Evolutionary conservation across 208 protist genomes (phyloP), one percentile per base, ranked within the genome.

Genomic region (Wallacemonas rigidus): DNA sequence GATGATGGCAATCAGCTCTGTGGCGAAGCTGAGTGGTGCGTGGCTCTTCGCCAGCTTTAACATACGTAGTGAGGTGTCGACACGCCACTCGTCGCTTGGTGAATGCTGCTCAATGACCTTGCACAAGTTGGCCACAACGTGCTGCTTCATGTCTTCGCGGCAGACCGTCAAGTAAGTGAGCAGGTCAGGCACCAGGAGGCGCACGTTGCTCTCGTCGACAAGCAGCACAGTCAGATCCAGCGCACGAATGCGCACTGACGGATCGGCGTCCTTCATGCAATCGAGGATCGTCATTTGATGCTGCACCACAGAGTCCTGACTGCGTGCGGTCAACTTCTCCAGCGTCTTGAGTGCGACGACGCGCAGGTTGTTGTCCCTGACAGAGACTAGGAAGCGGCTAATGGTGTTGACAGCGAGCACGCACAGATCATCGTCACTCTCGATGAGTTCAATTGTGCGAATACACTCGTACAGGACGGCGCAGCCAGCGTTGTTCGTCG

Each of bases 391-490:
- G 75, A 99, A 99, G 63, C 98, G 91, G 57, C 98, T 97, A n/a
- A 99, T 91, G 63, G 98, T 99, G 81, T 99, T 99, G 67, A 99
- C 91, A 8, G 97, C 98, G 43, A 99, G 91, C 15, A 96, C 77
- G 17, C 92, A 86, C 50, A 97, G 84, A 12, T 73, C 86, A 11
- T 86, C 83, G 72, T 98, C 94, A 51, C 89, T 89, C 70, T 99
- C 95, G 56, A 99, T 99, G 2, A 88, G 82, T 88, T 99, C 94
- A 75, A 99, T 99, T 0, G 98, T 99, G 60, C 89, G 88, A 47
- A 99, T 98, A 78, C 97, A 98, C 82, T 99, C 98, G 81, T 99
- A 99, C 11, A 99, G 86, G 47, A 99, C 94, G 4, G 99, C 97
- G 77, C 97, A 99, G 67, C 98, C 98, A 11, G 98, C 97, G 79